Evolutionary conservation across 1,284 basidiomycete genomes (phyloP), one percentile per base, ranked within the genome.

Genomic region (Papiliotrema flavescens): DNA sequence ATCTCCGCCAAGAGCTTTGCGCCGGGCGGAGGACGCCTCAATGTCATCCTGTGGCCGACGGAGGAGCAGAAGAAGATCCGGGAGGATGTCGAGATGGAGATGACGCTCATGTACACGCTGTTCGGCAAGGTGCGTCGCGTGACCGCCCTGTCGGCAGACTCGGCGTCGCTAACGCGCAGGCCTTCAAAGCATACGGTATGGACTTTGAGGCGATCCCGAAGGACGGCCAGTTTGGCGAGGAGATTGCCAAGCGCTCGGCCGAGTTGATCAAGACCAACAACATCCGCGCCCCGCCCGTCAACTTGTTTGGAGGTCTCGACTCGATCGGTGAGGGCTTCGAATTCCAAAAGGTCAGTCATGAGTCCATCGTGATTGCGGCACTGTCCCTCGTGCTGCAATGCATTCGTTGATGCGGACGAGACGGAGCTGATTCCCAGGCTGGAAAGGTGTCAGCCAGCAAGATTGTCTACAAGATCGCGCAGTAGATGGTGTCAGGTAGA

Each of bases 391-490:
- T n/a, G n/a, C n/a, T n/a, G n/a, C n/a, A n/a, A n/a, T n/a, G n/a
- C n/a, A n/a, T n/a, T n/a, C n/a, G n/a, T n/a, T n/a, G n/a, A n/a
- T n/a, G n/a, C n/a, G n/a, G n/a, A n/a, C n/a, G n/a, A n/a, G n/a
- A n/a, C n/a, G n/a, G n/a, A n/a, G n/a, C n/a, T n/a, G n/a, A 22
- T 11, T n/a, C 19, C 32, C 52, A 64, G 57, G 44, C 59, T 20
- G 59, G 57, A 4, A 62, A 65, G 47, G 66, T 67, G 4, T 65
- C 64, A 4, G 66, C 56, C 1, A 55, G 54, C 57, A 67, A 67
- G 64, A 40, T 67, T 20, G 62, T 65, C 0, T 64, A 62, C 62
- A 67, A 65, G 61, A 57, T 67, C 35, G 50, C 50, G n/a, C 32
- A 44, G 50, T 44, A 51, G 50, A 47, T n/a, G 43, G 13, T 14